Percentiles rank a stretch among this genome's conserved stretches.
phyloP scores from a whole-genome alignment of 306 rosid genomes.

The Lathyrus tuberosus region DNA sequence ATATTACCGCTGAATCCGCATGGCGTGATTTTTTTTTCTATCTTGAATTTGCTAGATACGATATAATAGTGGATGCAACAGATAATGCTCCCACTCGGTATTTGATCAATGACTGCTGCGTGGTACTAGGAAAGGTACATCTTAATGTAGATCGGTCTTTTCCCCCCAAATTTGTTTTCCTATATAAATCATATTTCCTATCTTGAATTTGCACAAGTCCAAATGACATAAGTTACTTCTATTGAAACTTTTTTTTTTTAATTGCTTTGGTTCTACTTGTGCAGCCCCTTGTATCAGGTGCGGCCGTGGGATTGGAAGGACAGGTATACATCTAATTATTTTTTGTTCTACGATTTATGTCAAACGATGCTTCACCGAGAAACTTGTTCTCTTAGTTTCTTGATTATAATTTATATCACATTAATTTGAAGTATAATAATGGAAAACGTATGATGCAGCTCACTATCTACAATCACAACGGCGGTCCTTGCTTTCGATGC shows the following conservation, averaged over 20 bases:
- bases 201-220: no score
- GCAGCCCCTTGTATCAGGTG: slow-evolving; percentile 99
- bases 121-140: slow-evolving; percentile 89
- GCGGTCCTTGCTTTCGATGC: slow-evolving; percentile 93
- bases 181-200: no score
- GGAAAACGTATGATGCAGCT: slow-evolving; percentile 59
- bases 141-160: not conserved
- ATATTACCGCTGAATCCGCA: slow-evolving; percentile 4
- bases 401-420: not conserved
- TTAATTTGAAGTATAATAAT: slow-evolving; percentile 8
- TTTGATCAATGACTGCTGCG: slow-evolving; percentile 96
- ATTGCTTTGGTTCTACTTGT: slow-evolving; percentile 39
- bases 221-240: not conserved
- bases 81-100: slow-evolving; percentile 98
- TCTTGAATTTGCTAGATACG: slow-evolving; percentile 61
- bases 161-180: no score
- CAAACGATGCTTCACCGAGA: slow-evolving; percentile 6
- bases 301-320: slow-evolving; percentile 97
- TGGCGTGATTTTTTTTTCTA: not conserved
- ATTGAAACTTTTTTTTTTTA: slow-evolving; percentile 17
- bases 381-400: not conserved
- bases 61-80: slow-evolving; percentile 84
- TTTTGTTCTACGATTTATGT: slow-evolving; percentile 8
- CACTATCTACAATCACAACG: slow-evolving; percentile 84
- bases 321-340: slow-evolving; percentile 60